Conservation (phyloP, 768 basidiomycete genomes). For the Rubroboletus pulcherrimus region DNA sequence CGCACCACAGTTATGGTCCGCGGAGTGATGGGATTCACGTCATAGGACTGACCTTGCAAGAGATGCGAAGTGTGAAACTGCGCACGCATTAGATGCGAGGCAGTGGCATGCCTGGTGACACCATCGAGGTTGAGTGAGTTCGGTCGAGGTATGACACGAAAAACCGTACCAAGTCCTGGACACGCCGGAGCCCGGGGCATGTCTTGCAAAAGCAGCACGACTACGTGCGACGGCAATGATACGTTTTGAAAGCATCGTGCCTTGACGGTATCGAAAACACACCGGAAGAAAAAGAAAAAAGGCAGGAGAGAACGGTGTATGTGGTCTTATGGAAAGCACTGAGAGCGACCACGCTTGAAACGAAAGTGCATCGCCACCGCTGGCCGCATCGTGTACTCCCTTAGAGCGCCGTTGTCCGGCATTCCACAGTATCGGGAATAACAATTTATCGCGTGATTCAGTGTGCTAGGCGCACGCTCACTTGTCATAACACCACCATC, state of each 20-base stretch:
- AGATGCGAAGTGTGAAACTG: conserved; percentile 70
- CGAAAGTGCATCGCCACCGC: conserved; percentile 16
- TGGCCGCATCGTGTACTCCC: neutral
- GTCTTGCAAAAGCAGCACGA: conserved; percentile 45
- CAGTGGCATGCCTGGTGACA: conserved; percentile 42
- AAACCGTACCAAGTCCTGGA: conserved; percentile 48
- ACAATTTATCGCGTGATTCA: conserved; percentile 10
- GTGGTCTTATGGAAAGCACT: neutral
- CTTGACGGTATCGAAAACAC: neutral
- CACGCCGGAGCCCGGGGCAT: conserved; percentile 31
- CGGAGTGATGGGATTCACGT: conserved; percentile 11
- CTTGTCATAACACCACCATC: neutral
- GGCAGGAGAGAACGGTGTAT: neutral
- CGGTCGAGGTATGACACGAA: neutral
- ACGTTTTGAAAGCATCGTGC: conserved; percentile 64
- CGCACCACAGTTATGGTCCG: conserved; percentile 8
- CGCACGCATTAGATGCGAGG: conserved; percentile 46
- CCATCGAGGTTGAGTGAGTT: conserved; percentile 4
- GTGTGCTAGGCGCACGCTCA: neutral
- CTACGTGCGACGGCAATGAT: conserved; percentile 62
- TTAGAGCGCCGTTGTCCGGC: too few relatives aligned
- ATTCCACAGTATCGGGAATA: too few relatives aligned
- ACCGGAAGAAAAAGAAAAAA: neutral
- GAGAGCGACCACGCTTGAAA: neutral
- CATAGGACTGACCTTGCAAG: conserved; percentile 53